These are phyloP conservation scores for Nemania sp. DNA, from an alignment of 2,329 filamentous ascomycete species.

Conservation along the genomic window DNA sequence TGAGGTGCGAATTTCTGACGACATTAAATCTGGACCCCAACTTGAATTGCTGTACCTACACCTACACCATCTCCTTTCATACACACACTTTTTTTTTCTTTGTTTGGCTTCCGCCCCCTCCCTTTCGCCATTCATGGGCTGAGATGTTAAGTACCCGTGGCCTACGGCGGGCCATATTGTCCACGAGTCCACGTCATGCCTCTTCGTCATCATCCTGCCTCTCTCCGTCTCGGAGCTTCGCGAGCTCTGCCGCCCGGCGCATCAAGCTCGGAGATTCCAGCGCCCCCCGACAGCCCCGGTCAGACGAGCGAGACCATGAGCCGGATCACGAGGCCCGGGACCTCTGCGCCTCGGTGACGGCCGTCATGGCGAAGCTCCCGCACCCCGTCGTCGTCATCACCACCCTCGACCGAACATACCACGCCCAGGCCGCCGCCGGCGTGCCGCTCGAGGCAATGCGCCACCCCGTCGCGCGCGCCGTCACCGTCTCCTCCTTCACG, in stretches of 20 bases:
- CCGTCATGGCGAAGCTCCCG: slow-evolving; percentile 58
- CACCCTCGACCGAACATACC: slow-evolving; percentile 44
- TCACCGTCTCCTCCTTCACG: slow-evolving; percentile 66
- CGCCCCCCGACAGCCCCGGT: not conserved
- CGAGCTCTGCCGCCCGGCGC: slow-evolving; percentile 1
- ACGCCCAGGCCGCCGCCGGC: slow-evolving; percentile 18
- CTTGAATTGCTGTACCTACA: not conserved
- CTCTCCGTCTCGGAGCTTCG: slow-evolving; percentile 10
- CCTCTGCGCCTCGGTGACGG: slow-evolving; percentile 52
- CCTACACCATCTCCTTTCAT: too few relatives aligned
- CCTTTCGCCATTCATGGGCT: slow-evolving; percentile 35
- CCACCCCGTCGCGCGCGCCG: slow-evolving; percentile 48
- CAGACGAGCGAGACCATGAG: not conserved
- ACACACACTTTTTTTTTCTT: not conserved
- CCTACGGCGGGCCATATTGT: slow-evolving; percentile 32
- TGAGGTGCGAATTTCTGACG: slow-evolving; percentile 18
- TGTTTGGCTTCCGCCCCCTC: slow-evolving; percentile 13
- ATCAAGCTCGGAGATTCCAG: not conserved
- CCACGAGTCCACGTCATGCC: slow-evolving; percentile 28
- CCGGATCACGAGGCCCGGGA: not conserved
- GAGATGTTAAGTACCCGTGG: slow-evolving; percentile 39
- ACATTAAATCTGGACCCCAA: slow-evolving; percentile 6
- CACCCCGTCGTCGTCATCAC: slow-evolving; percentile 63
- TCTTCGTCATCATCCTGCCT: not conserved
- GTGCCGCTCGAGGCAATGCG: slow-evolving; percentile 15